phyloP scores from a whole-genome alignment of 1,284 basidiomycete species.

The Irpex lacteus region DNA sequence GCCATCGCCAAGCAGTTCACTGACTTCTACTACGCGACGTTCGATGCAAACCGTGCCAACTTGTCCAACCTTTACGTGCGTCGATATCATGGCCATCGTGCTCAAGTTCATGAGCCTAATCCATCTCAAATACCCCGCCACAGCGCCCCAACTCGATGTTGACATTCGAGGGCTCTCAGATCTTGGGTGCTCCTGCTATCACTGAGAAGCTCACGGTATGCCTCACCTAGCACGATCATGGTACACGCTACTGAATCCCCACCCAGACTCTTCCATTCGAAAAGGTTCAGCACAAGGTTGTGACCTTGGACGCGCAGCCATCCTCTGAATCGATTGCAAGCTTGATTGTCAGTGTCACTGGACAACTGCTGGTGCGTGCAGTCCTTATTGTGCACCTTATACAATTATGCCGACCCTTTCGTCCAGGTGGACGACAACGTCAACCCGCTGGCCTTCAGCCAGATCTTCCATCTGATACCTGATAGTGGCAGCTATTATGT shows the following conservation, averaged over 20 bases:
- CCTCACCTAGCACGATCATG: conserved; percentile 7
- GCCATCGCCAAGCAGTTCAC: conserved; percentile 66
- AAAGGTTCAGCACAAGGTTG: conserved; percentile 81
- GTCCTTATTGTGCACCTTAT: conserved; percentile 3
- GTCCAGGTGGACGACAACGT: conserved; percentile 73
- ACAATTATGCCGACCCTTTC: conserved; percentile 6
- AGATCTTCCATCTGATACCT: conserved; percentile 88
- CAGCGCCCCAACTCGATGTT: conserved; percentile 89
- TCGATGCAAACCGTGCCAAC: conserved; percentile 56
- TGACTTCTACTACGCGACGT: conserved; percentile 73
- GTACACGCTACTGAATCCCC: conserved; percentile 7
- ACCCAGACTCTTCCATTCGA: conserved; percentile 76
- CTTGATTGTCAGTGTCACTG: conserved; percentile 88
- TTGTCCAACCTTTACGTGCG: conserved; percentile 74
- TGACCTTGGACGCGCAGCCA: conserved; percentile 89
- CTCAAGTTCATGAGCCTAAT: conserved; percentile 15
- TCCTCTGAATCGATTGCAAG: conserved; percentile 61
- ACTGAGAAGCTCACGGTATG: conserved; percentile 80
- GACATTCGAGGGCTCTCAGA: conserved; percentile 75
- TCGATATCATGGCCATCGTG: conserved; percentile 20
- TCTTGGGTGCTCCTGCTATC: conserved; percentile 63
- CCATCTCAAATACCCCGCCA: not conserved
- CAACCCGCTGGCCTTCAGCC: conserved; percentile 86
- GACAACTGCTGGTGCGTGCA: conserved; percentile 66
- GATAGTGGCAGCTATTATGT: conserved; percentile 84